These are phyloP conservation scores for Plasmodium cynomolgi DNA, from an alignment of 169 alveolate species.

Conservation along the genomic window DNA sequence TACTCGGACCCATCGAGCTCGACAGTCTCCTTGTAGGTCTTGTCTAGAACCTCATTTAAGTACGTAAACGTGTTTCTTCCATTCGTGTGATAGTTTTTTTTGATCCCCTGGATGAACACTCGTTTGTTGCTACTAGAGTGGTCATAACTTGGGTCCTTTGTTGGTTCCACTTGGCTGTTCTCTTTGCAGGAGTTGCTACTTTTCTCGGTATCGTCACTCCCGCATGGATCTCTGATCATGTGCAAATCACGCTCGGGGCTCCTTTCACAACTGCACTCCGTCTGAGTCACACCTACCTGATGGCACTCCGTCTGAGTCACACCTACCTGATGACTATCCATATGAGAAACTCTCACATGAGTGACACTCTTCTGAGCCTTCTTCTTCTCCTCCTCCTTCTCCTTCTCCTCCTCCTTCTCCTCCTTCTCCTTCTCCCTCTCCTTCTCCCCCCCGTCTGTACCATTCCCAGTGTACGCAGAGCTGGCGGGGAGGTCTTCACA, in stretches of 20 bases:
- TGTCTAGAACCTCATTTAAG: slow-evolving; percentile 21
- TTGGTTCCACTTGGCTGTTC: background rate
- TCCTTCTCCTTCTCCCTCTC: too few relatives aligned
- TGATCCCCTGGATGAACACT: slow-evolving; percentile 1
- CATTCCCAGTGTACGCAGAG: background rate
- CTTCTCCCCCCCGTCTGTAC: background rate
- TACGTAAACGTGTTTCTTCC: background rate
- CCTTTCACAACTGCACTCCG: background rate
- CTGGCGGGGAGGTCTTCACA: background rate
- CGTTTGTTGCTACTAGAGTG: background rate
- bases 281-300: background rate
- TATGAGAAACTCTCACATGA: background rate
- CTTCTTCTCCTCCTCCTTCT: too few relatives aligned
- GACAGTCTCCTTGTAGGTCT: slow-evolving; percentile 29
- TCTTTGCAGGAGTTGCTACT: background rate
- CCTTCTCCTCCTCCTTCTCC: too few relatives aligned
- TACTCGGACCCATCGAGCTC: slow-evolving; percentile 47
- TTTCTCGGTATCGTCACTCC: background rate
- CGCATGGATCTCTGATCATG: background rate
- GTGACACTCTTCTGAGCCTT: background rate
- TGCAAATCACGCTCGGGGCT: background rate
- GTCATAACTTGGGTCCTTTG: background rate
- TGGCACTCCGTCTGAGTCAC: too few relatives aligned
- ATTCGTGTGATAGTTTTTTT: background rate
- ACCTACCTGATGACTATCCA: background rate